Conservation (phyloP, 768 basidiomycete species). For the Fistulinella prunicolor region DNA sequence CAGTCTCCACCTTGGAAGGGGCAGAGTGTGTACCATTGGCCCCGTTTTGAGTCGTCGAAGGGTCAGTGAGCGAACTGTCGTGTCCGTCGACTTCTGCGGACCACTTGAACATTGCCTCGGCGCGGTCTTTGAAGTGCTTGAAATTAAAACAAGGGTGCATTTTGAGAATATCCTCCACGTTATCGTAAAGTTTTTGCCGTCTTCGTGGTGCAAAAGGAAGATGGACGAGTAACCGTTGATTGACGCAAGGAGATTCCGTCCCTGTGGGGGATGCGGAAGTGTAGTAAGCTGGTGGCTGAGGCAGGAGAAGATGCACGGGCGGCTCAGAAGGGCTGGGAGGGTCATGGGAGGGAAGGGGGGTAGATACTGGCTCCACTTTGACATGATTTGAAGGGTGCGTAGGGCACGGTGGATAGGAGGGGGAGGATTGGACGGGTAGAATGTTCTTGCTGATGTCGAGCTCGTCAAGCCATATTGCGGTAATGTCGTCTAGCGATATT, state of each 20-base stretch:
- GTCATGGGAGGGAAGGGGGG: constrained; percentile 25
- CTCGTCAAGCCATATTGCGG: constrained; percentile 58
- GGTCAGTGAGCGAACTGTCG: constrained; percentile 11
- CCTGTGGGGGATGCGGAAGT: constrained; percentile 22
- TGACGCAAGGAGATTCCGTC: constrained; percentile 34
- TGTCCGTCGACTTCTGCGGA: constrained; percentile 30
- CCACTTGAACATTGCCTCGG: constrained; percentile 45
- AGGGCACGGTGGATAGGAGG: constrained; percentile 14
- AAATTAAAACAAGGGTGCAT: constrained; percentile 52
- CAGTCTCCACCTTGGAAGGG: constrained; percentile 24
- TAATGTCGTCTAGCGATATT: constrained; percentile 54
- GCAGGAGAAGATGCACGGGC: constrained; percentile 22
- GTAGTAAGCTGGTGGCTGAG: constrained; percentile 19
- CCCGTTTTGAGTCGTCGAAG: constrained; percentile 32
- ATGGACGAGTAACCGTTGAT: constrained; percentile 35
- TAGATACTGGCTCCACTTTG: constrained; percentile 36
- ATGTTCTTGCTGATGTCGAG: constrained; percentile 38
- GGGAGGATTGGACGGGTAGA: constrained; percentile 17
- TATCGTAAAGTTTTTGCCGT: constrained; percentile 38
- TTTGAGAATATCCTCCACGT: constrained; percentile 41
- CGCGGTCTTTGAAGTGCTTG: constrained; percentile 43
- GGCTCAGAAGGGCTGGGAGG: constrained; percentile 14
- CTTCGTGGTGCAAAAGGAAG: constrained; percentile 39
- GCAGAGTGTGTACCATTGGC: constrained; percentile 11
- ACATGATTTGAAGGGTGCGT: constrained; percentile 19